Conservation (phyloP, 2,329 filamentous ascomycete genomes). For the Coniochaeta ligniaria region DNA sequence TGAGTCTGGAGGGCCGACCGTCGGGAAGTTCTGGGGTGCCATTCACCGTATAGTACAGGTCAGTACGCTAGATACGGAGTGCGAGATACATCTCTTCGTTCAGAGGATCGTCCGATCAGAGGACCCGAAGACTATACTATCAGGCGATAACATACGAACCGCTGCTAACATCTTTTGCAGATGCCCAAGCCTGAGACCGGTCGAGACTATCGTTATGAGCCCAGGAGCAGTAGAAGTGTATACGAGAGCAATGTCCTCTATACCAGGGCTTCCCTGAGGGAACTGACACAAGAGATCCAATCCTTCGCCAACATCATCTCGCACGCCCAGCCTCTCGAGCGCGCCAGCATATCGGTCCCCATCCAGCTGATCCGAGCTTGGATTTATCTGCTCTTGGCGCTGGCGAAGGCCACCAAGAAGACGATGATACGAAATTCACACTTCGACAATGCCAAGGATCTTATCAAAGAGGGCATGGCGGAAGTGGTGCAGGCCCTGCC, state of each 20-base stretch:
- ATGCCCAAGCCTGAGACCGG: neutral
- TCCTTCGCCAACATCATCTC: conserved; percentile 25
- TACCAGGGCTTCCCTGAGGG: conserved; percentile 8
- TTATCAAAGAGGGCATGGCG: conserved; percentile 27
- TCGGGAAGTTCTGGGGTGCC: conserved; percentile 37
- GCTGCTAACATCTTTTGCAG: neutral
- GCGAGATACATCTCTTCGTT: neutral
- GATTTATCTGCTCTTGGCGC: conserved; percentile 30
- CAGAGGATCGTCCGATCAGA: neutral
- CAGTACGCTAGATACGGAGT: neutral
- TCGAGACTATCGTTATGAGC: neutral
- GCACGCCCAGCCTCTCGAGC: conserved; percentile 17
- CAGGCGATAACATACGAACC: neutral
- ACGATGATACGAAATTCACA: neutral
- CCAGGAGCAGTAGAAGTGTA: neutral
- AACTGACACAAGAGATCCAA: conserved; percentile 25
- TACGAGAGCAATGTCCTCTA: neutral
- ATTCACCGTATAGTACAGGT: conserved; percentile 12
- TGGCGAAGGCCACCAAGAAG: conserved; percentile 17
- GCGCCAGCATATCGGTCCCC: conserved; percentile 24
- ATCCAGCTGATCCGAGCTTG: conserved; percentile 30
- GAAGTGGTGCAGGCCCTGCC: conserved; percentile 27
- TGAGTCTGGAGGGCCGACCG: conserved; percentile 26
- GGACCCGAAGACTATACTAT: neutral
- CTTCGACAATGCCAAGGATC: conserved; percentile 14